Percentiles rank a stretch among this genome's conserved stretches.
Evolutionary conservation across 2,329 filamentous ascomycete species (phyloP).

Genomic region (Colletotrichum viniferum): DNA sequence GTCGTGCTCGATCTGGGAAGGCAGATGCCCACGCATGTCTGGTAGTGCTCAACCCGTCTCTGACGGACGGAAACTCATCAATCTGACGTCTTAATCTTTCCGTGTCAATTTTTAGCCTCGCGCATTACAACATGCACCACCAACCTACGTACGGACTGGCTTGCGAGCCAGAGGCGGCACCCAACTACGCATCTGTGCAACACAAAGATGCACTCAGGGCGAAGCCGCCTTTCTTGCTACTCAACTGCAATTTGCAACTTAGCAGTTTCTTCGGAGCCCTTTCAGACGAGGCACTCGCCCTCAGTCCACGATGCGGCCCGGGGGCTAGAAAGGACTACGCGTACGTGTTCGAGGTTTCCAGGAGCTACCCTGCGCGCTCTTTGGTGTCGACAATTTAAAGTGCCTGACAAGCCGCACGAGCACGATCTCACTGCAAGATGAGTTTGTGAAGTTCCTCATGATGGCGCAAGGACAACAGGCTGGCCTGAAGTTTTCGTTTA

Average conservation of each 20-base stretch:
- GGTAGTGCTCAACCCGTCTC: neutral
- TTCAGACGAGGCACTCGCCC: neutral
- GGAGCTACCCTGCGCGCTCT: neutral
- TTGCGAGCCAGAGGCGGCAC: neutral
- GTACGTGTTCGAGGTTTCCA: slow-evolving; percentile 15
- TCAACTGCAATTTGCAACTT: neutral
- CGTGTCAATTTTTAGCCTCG: neutral
- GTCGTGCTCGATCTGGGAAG: neutral
- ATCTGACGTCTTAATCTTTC: neutral
- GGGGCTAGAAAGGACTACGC: slow-evolving; percentile 13
- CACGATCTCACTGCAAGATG: neutral
- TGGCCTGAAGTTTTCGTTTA: neutral
- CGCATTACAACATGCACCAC: neutral
- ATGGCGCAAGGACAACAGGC: neutral
- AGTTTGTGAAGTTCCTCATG: neutral
- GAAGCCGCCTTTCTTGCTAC: neutral
- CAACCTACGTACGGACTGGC: neutral
- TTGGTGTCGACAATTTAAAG: neutral
- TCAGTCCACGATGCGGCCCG: neutral
- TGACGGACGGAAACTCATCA: neutral
- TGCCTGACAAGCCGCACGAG: neutral
- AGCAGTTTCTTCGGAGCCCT: neutral
- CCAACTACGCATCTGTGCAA: neutral
- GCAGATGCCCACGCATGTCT: neutral
- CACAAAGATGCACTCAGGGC: neutral